phyloP scores from a whole-genome alignment of 352 stramenopile species.

The Globisporangium perplexum region DNA sequence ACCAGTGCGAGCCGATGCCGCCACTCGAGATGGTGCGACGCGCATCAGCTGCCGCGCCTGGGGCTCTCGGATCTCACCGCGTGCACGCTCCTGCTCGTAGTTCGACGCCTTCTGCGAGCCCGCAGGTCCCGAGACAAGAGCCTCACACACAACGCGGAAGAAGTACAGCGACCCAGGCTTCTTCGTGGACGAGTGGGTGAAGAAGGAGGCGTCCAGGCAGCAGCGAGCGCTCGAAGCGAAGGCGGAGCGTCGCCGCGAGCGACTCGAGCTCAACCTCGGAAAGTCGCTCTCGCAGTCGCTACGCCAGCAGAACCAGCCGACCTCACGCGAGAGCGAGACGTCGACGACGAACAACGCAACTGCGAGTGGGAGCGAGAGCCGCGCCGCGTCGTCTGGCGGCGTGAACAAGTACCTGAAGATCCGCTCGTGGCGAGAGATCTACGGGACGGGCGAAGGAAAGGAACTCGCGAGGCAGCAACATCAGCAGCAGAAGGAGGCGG shows the following conservation, averaged over 20 bases:
- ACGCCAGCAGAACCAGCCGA: conserved; percentile 16
- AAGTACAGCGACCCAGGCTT: conserved; percentile 60
- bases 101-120: conserved; percentile 29
- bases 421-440: conserved; percentile 56
- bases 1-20: conserved; percentile 32
- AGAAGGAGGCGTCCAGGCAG: conserved; percentile 28
- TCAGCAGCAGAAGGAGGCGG: conserved; percentile 15
- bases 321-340: conserved; percentile 8
- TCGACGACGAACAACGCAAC: conserved; percentile 15
- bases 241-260: conserved; percentile 18
- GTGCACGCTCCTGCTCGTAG: conserved; percentile 4
- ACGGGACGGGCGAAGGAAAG: conserved; percentile 54
- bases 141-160: conserved; percentile 24
- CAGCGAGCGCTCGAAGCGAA: conserved; percentile 28
- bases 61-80: neutral
- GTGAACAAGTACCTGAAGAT: conserved; percentile 46
- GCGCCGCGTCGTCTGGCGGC: conserved; percentile 5
- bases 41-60: neutral
- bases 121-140: neutral
- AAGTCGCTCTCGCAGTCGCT: conserved; percentile 3
- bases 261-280: conserved; percentile 9
- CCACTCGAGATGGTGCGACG: conserved; percentile 30
- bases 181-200: conserved; percentile 57
- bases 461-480: conserved; percentile 27
- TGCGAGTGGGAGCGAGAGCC: conserved; percentile 9